phyloP scores from a whole-genome alignment of 495 filamentous ascomycete genomes.

The Emericellopsis terricola region DNA sequence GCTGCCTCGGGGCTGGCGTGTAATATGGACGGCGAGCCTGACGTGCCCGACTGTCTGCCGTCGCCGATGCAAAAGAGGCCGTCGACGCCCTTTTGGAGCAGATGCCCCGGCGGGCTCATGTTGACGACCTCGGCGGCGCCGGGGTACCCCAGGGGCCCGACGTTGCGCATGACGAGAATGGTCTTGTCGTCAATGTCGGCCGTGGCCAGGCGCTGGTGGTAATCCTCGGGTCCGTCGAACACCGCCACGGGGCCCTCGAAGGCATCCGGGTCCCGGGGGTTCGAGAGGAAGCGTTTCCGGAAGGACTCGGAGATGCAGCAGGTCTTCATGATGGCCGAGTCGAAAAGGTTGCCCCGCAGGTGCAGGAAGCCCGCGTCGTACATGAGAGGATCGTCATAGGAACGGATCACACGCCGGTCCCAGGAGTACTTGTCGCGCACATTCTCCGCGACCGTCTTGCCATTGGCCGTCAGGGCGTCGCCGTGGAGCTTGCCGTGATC shows the following conservation, averaged over 20 bases:
- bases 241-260: background rate
- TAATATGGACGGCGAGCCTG: constrained; percentile 62
- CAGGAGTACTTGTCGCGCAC: constrained; percentile 25
- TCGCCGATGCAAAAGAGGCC: constrained; percentile 70
- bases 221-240: background rate
- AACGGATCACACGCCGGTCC: constrained; percentile 25
- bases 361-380: constrained; percentile 18
- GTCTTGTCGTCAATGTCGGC: background rate
- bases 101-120: constrained; percentile 52
- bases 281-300: background rate
- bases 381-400: constrained; percentile 23
- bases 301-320: background rate
- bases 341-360: constrained; percentile 6
- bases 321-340: background rate
- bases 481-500: constrained; percentile 86
- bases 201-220: background rate
- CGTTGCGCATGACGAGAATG: background rate
- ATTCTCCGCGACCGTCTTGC: constrained; percentile 29
- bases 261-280: background rate
- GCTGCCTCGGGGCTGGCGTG: constrained; percentile 55
- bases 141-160: background rate
- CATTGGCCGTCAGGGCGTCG: constrained; percentile 22
- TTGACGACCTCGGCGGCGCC: constrained; percentile 52
- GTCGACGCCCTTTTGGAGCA: constrained; percentile 66
- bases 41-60: constrained; percentile 58